Evolutionary conservation across 805 yeast genomes (phyloP), one percentile per base, ranked within the genome.

Genomic region (Candida tibetensis): DNA sequence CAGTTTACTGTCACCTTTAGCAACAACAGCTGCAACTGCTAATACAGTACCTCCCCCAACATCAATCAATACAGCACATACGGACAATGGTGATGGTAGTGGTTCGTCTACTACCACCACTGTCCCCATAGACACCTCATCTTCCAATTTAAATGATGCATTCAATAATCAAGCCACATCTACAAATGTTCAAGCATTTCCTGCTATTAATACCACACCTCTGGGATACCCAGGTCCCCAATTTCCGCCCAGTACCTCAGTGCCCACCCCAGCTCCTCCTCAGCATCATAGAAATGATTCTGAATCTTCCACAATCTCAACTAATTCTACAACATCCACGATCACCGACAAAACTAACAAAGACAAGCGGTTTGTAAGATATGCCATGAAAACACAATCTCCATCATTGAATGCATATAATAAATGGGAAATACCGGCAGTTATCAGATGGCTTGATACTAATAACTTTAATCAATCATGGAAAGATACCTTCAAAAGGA

Each of bases 361-460:
- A 45, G 69, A 64, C 42, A 64, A 64, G 48, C 47, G 74, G 30
- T 69, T 68, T 46, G 64, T 65, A 17, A 49, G 70, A 26, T 69
- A 69, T 46, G 72, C 69, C 17, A 67, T 67, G 71, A 63, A 56
- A 30, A 63, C 65, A 1, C 69, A 58, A 38, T 46, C 61, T 6
- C 38, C 40, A 1, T 28, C 17, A 17, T 18, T 37, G 15, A 44
- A 36, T 22, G 69, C 69, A 37, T 77, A 84, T 1, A 71, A 69
- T 4, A 81, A 77, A 41, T 88, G 96, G 96, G 77, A 82, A 1
- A 63, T 75, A 45, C 77, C 72, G n/a, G 69, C 84, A 36, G 90
- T 88, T 1, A 42, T 71, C 0, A 55, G 64, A 33, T 89, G 95
- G 95, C 67, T 89, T 17, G 80, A 74, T 5, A 49, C 59, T n/a